Base-by-base conservation (phyloP, 257 asterid genomes). In the Misopates orontium region DNA sequence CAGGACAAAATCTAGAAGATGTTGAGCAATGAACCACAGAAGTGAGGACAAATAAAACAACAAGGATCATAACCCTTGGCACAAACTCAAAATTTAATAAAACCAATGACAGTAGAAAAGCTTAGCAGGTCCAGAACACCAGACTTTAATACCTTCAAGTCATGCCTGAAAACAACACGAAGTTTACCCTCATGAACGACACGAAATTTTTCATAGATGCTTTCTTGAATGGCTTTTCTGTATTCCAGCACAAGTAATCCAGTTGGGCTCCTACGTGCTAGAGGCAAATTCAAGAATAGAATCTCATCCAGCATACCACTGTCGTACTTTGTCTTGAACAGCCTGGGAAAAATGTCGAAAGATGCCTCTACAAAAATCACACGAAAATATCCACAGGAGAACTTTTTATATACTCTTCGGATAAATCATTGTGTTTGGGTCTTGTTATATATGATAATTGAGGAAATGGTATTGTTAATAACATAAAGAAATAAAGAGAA, bases 111-210 rank as follows among this genome's bases (percentile, higher is more conserved):
- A 18, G 21, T 4, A 39, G 6, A 40, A 55, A 1, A 15, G 14
- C n/a, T 10, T 19, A 53, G 47, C 61, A 55, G 56, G 36, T 52
- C 23, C 31, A 8, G 39, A n/a, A 47, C 18, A 51, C 10, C 50
- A 53, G 48, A 50, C 13, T 22, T 16, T 66, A 62, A 62, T 72
- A 87, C 96, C 94, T 88, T 88, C 76, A 85, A 73, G 75, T 88
- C 93, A 32, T 71, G 64, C 56, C 81, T 55, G 70, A 88, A 88
- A 65, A 64, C 42, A 41, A 88, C 70, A 20, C 83, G 87, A 55
- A 88, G 84, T 75, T 59, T 83, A 44, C 96, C 96, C 78, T 75
- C 79, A 16, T 75, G 94, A 55, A 80, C 70, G 25, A 83, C 85
- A 51, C 79, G 86, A 21, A 74, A 77, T 45, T 78, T 74, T 45